Percentiles rank a stretch among this genome's conserved stretches.
Conservation (phyloP, 1,284 basidiomycete species). For the Schizophyllum amplum region DNA sequence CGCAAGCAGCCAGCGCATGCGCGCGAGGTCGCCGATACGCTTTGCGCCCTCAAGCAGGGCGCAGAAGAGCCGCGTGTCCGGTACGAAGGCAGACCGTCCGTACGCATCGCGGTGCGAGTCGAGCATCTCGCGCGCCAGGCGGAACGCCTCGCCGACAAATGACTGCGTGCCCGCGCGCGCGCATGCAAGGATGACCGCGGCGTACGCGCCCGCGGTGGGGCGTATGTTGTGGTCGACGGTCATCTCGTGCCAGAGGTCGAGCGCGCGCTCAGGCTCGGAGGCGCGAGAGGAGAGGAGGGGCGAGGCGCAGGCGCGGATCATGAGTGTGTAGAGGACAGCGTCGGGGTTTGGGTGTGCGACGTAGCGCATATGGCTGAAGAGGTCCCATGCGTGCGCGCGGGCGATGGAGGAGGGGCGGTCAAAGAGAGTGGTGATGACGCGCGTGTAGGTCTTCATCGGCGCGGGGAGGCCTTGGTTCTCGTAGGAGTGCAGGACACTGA, state of each 20-base stretch:
- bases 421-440: conserved; percentile 54
- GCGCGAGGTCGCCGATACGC: conserved; percentile 72
- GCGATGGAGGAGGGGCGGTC: conserved; percentile 31
- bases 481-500: conserved; percentile 57
- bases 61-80: conserved; percentile 67
- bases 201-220: conserved; percentile 71
- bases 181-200: conserved; percentile 76
- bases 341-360: conserved; percentile 83
- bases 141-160: conserved; percentile 72
- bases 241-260: conserved; percentile 95
- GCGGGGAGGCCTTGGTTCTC: conserved; percentile 49
- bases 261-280: conserved; percentile 82
- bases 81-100: conserved; percentile 49
- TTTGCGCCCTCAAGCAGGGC: conserved; percentile 88
- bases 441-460: conserved; percentile 59
- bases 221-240: conserved; percentile 27
- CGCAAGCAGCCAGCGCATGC: conserved; percentile 86
- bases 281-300: conserved; percentile 32
- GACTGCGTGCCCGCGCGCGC: conserved; percentile 50
- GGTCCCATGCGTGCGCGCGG: conserved; percentile 81
- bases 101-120: conserved; percentile 60
- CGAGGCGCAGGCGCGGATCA: conserved; percentile 83
- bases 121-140: conserved; percentile 76
- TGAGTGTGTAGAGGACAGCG: conserved; percentile 66
- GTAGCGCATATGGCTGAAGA: conserved; percentile 94